Conservation (phyloP, 495 filamentous ascomycete genomes). For the Glarea lozoyensis region DNA sequence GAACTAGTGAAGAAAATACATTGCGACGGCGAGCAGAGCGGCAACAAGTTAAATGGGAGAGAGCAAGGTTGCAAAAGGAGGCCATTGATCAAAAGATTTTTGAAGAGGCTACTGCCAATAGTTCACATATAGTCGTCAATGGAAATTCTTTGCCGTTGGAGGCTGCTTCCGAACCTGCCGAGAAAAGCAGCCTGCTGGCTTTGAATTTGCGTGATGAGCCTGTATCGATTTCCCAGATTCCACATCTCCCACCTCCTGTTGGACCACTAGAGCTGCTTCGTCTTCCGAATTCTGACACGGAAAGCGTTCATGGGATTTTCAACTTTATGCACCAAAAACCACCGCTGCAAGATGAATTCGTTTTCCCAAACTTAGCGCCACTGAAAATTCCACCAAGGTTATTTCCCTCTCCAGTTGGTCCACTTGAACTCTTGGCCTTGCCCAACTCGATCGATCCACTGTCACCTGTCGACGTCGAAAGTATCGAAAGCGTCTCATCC, state of each 20-base stretch:
- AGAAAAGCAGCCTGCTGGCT: not conserved
- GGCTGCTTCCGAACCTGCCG: not conserved
- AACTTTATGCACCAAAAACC: too few relatives aligned
- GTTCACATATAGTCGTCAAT: not conserved
- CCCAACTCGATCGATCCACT: slow-evolving; percentile 23
- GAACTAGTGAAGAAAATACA: slow-evolving; percentile 74
- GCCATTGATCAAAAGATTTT: slow-evolving; percentile 62
- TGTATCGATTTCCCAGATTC: not conserved
- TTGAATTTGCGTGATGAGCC: not conserved
- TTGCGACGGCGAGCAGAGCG: slow-evolving; percentile 67
- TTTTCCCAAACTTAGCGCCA: not conserved
- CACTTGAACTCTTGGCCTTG: slow-evolving; percentile 28
- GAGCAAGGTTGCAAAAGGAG: slow-evolving; percentile 76
- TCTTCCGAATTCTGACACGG: slow-evolving; percentile 26
- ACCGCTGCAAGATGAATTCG: too few relatives aligned
- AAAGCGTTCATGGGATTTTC: not conserved
- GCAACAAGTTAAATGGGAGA: slow-evolving; percentile 74
- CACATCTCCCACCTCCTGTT: slow-evolving; percentile 19
- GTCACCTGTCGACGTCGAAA: not conserved
- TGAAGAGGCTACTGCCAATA: slow-evolving; percentile 33
- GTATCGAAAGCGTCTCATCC: not conserved
- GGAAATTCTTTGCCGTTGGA: not conserved
- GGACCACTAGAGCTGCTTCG: slow-evolving; percentile 28
- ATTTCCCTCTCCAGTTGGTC: slow-evolving; percentile 25
- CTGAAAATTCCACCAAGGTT: not conserved